A percentile compares a stretch with the other conserved stretches of the same genome.
These are phyloP conservation scores for Aspergillus texensis DNA, from an alignment of 2,329 filamentous ascomycete genomes.

Conservation along the genomic window DNA sequence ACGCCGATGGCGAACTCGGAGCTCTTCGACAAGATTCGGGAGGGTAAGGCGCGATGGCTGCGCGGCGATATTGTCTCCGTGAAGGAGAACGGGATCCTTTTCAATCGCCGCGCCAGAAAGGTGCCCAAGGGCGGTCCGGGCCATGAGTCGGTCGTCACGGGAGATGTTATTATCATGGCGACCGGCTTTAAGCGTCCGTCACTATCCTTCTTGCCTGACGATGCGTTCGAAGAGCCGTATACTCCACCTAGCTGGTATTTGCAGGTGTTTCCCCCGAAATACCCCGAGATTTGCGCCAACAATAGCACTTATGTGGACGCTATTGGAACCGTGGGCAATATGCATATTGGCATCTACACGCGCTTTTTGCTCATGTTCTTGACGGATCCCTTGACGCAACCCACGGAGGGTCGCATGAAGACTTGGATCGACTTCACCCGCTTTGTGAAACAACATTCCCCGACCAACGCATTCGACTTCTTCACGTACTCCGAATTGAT, in stretches of 20 bases:
- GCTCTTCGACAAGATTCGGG: constrained; percentile 73
- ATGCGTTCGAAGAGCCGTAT: constrained; percentile 74
- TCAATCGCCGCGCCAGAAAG: constrained; percentile 72
- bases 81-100: constrained; percentile 63
- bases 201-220: constrained; percentile 71
- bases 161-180: constrained; percentile 79
- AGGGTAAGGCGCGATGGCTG: constrained; percentile 74
- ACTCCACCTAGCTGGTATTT: constrained; percentile 84
- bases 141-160: constrained; percentile 64
- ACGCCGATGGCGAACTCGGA: constrained; percentile 88
- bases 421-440: constrained; percentile 85
- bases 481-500: constrained; percentile 84
- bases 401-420: constrained; percentile 74
- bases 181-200: constrained; percentile 78
- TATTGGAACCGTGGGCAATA: constrained; percentile 82
- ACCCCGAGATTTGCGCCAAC: constrained; percentile 75
- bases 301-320: constrained; percentile 82
- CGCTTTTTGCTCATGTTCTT: constrained; percentile 85
- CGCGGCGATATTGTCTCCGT: constrained; percentile 76
- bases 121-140: constrained; percentile 78
- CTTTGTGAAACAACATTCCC: constrained; percentile 68
- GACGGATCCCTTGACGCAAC: constrained; percentile 73
- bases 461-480: constrained; percentile 80
- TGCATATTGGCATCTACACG: constrained; percentile 89
- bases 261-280: constrained; percentile 77